Percentiles rank a stretch among this genome's conserved stretches.
These are phyloP conservation scores for Acacia confusa DNA, from an alignment of 306 rosid genomes.

Conservation along the genomic window DNA sequence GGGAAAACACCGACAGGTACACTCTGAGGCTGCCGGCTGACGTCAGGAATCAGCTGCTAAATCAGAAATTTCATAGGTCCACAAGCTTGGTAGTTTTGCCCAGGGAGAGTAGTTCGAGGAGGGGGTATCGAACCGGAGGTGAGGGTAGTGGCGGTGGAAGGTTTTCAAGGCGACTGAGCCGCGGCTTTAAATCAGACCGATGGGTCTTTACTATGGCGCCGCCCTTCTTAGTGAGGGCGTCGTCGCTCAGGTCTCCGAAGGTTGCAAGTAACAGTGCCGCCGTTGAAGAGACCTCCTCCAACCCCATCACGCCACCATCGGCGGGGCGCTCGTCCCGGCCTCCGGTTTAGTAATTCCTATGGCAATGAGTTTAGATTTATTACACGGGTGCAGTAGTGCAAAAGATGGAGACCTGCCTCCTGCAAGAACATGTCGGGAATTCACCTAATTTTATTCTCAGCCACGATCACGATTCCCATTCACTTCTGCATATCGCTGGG, in stretches of 20 bases:
- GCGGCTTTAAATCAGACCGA: conserved; percentile 62
- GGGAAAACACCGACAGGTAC: conserved; percentile 76
- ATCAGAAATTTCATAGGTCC: conserved; percentile 59
- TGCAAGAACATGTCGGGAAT: not conserved
- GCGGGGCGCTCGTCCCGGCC: conserved; percentile 38
- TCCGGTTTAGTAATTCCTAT: conserved; percentile 37
- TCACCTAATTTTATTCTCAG: not conserved
- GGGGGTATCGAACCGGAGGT: conserved; percentile 55
- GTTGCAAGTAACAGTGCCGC: conserved; percentile 23
- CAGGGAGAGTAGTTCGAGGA: conserved; percentile 53
- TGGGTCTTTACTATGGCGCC: conserved; percentile 67
- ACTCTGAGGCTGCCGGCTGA: conserved; percentile 72
- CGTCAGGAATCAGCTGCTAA: conserved; percentile 64
- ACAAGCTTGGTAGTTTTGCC: conserved; percentile 66
- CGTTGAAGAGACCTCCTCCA: conserved; percentile 45
- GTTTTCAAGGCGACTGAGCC: conserved; percentile 48
- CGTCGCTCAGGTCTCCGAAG: conserved; percentile 61
- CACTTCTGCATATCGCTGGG: conserved; percentile 26
- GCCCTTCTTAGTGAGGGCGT: conserved; percentile 57
- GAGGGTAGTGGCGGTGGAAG: conserved; percentile 62
- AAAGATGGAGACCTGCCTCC: not conserved
- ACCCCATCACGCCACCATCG: conserved; percentile 24
- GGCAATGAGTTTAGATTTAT: not conserved
- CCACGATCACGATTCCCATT: not conserved
- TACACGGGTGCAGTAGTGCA: not conserved